Conservation (phyloP, 495 filamentous ascomycete species). For the Xylaria cubensis region DNA sequence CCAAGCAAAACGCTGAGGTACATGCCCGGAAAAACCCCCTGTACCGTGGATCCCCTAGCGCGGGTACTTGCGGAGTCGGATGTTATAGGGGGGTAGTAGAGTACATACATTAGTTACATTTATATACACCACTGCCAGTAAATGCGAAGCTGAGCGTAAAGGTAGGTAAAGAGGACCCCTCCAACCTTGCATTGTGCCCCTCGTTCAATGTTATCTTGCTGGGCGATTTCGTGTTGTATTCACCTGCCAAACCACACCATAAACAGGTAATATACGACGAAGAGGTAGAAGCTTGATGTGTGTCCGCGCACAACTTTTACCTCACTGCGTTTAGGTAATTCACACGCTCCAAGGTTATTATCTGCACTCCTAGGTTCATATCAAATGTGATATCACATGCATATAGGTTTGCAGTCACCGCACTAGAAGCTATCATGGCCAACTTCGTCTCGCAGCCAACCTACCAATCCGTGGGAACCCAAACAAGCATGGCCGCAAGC, state of each 20-base stretch:
- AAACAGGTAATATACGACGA: neutral
- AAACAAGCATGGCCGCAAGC: constrained; percentile 6
- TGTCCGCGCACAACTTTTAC: neutral
- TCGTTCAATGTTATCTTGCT: neutral
- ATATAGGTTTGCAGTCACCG: neutral
- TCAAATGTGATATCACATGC: neutral
- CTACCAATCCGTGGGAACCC: neutral
- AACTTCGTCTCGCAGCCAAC: neutral
- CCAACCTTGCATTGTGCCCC: constrained; percentile 13
- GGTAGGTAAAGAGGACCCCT: neutral
- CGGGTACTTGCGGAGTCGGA: no score
- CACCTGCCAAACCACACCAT: neutral
- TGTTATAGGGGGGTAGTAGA: no score
- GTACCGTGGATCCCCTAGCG: no score
- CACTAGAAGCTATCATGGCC: neutral
- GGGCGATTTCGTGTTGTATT: neutral
- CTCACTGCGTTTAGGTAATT: neutral
- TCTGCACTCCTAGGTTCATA: no score
- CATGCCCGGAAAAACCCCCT: no score
- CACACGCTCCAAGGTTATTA: neutral
- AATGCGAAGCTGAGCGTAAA: neutral
- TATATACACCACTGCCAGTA: neutral
- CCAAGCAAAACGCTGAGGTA: no score
- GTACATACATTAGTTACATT: no score
- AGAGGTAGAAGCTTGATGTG: neutral